Base-by-base conservation (phyloP, 148 eudicot genomes). In the Gaultheria prostrata region DNA sequence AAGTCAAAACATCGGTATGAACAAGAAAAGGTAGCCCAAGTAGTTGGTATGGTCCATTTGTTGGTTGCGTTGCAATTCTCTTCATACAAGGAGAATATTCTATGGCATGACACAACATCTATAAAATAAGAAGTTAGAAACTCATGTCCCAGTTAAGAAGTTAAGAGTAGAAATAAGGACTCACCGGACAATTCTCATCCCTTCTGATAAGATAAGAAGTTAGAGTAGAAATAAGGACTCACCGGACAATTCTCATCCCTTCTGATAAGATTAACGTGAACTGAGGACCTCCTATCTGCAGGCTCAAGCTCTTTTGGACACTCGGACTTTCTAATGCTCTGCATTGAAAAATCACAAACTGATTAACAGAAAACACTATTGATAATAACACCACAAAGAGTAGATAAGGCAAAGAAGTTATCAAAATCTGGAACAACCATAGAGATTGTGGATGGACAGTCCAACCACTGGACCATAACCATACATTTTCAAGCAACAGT, bases 291-390 rank as follows among this genome's bases (percentile, higher is more conserved):
- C 86, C 89, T 83, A 80, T 92, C 91, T 11, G 86, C 91, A 57
- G 95, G 91, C 79, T 89, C 92, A 69, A 92, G 93, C 92, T 92
- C 95, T 79, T 85, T 88, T 26, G 95, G 95, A 80, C 93, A 92
- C 80, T 89, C 92, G 0, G 92, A 91, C 70, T 87, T 89, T 81
- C 82, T 86, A 77, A 92, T 91, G 89, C 92, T 91, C 95, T 92
- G 88, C 83, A 86, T 83, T 33, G 76, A 53, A 43, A 82, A 18
- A 76, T 12, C 30, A 59, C 21, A 56, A 35, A 13, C 49, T 39
- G 20, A 43, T 17, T 24, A 78, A 50, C 8, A 72, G n/a, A 33
- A 72, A 61, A 30, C 39, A 46, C 35, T 63, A 65, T 24, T 14
- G 14, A 39, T 24, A 53, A n/a, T 43, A 35, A 45, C 45, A 49